Conservation (phyloP, 768 basidiomycete species). For the Pisolithus orientalis region DNA sequence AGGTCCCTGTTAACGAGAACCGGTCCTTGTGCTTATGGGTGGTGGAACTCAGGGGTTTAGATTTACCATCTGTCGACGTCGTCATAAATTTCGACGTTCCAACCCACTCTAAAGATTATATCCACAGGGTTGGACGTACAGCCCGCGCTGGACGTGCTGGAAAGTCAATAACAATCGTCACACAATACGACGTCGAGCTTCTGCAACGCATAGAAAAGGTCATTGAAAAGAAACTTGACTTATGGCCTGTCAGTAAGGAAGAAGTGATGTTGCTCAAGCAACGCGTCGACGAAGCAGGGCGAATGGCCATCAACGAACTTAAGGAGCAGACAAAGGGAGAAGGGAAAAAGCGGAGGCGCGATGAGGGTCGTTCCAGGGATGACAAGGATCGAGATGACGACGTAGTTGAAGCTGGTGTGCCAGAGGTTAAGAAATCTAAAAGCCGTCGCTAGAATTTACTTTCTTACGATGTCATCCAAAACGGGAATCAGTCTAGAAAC, state of each 20-base stretch:
- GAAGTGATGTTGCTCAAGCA: slow-evolving; percentile 85
- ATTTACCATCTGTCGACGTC: slow-evolving; percentile 92
- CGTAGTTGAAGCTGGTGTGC: slow-evolving; percentile 85
- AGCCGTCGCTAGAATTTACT: slow-evolving; percentile 29
- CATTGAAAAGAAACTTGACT: slow-evolving; percentile 85
- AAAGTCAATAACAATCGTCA: slow-evolving; percentile 94
- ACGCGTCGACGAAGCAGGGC: slow-evolving; percentile 81
- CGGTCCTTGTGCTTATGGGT: slow-evolving; percentile 3
- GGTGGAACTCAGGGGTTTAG: slow-evolving; percentile 60
- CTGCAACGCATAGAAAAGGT: slow-evolving; percentile 92
- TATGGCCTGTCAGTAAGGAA: slow-evolving; percentile 82
- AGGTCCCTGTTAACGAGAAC: slow-evolving; percentile 18
- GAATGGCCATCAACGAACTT: slow-evolving; percentile 73
- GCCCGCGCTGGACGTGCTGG: slow-evolving; percentile 97
- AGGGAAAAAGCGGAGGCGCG: slow-evolving; percentile 44
- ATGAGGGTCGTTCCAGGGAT: slow-evolving; percentile 49
- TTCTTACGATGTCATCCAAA: background rate
- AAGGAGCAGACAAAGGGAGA: slow-evolving; percentile 63
- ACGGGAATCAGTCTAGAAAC: slow-evolving; percentile 40
- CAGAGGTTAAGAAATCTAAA: slow-evolving; percentile 52
- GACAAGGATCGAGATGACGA: slow-evolving; percentile 92
- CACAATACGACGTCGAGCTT: slow-evolving; percentile 97
- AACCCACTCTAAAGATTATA: slow-evolving; percentile 97
- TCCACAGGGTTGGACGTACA: slow-evolving; percentile 95
- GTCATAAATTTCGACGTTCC: slow-evolving; percentile 99